These are phyloP conservation scores for Cladosporium sp. DNA, from an alignment of 2,329 filamentous ascomycete species.

Conservation along the genomic window DNA sequence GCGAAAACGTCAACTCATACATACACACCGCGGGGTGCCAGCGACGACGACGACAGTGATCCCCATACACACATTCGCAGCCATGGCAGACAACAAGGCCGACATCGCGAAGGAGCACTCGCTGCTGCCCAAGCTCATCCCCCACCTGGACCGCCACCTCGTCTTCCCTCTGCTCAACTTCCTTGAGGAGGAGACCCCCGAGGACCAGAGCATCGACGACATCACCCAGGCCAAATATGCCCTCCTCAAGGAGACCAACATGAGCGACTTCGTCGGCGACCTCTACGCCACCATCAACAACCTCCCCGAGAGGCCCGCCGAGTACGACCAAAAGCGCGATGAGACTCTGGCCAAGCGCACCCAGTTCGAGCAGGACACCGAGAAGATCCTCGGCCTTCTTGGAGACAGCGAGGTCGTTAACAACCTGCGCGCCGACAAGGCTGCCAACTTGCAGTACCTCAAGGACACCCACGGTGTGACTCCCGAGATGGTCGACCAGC, in stretches of 20 bases:
- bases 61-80: slow-evolving; percentile 26
- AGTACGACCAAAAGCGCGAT: slow-evolving; percentile 87
- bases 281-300: slow-evolving; percentile 88
- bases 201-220: slow-evolving; percentile 74
- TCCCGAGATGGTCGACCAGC: slow-evolving; percentile 89
- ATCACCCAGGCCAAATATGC: slow-evolving; percentile 87
- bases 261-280: slow-evolving; percentile 95
- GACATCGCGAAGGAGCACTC: slow-evolving; percentile 68
- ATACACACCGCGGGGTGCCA: not conserved
- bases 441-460: slow-evolving; percentile 95
- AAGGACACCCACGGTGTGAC: slow-evolving; percentile 97
- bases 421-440: slow-evolving; percentile 93
- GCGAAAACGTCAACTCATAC: slow-evolving; percentile 18
- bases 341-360: slow-evolving; percentile 82
- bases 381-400: slow-evolving; percentile 84
- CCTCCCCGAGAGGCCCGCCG: slow-evolving; percentile 73
- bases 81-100: slow-evolving; percentile 44
- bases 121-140: slow-evolving; percentile 85
- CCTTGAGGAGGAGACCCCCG: slow-evolving; percentile 73
- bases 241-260: slow-evolving; percentile 95
- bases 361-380: slow-evolving; percentile 81
- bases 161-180: slow-evolving; percentile 97
- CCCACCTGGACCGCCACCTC: slow-evolving; percentile 90
- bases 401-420: slow-evolving; percentile 87
- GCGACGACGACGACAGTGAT: slow-evolving; percentile 24